Conservation (phyloP, 2,329 filamentous ascomycete species). For the Paraphoma sp. region DNA sequence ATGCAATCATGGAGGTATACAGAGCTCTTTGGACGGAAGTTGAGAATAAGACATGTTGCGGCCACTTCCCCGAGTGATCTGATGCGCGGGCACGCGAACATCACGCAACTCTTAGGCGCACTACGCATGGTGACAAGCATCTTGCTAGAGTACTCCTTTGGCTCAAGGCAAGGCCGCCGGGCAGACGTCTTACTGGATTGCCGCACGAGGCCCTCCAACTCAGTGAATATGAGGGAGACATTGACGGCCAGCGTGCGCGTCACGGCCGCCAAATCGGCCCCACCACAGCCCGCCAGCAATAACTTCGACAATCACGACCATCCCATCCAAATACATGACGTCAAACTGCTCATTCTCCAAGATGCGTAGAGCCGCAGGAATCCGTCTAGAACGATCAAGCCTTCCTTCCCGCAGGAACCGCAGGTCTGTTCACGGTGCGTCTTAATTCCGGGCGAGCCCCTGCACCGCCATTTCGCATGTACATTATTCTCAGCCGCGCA, state of each 20-base stretch:
- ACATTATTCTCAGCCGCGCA: constrained; percentile 5
- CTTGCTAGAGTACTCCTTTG: too few relatives aligned
- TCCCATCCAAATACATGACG: neutral
- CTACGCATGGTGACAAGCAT: too few relatives aligned
- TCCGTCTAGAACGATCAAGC: neutral
- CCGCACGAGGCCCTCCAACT: neutral
- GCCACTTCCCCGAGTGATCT: too few relatives aligned
- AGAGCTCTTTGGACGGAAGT: too few relatives aligned
- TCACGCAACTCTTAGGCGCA: too few relatives aligned
- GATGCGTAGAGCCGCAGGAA: neutral
- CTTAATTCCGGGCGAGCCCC: neutral
- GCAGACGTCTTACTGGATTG: neutral
- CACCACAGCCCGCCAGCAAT: neutral
- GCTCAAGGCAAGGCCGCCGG: too few relatives aligned
- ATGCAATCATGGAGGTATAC: too few relatives aligned
- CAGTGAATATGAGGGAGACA: neutral
- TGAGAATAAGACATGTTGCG: too few relatives aligned
- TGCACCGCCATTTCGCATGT: neutral
- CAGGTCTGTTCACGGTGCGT: neutral
- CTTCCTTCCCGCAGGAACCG: constrained; percentile 2
- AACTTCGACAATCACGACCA: neutral
- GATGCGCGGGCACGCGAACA: too few relatives aligned
- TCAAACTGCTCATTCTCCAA: neutral
- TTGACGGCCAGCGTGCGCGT: neutral
- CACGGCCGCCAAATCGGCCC: neutral